phyloP scores from a whole-genome alignment of 129 eudicot species.

The Artemisia argyi region DNA sequence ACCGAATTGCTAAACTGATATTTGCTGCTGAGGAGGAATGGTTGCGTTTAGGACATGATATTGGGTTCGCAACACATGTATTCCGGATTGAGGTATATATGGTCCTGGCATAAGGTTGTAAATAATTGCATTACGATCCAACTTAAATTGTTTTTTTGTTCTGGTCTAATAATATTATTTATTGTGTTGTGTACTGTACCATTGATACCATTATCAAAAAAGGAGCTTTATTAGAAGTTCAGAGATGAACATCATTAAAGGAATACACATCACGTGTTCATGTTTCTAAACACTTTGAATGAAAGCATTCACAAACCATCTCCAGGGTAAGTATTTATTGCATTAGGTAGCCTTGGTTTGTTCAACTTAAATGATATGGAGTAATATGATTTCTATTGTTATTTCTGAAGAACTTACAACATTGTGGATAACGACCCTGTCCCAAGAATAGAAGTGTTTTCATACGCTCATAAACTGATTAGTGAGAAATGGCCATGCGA shows the following conservation, averaged over 20 bases:
- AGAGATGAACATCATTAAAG: conserved; percentile 54
- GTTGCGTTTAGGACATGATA: conserved; percentile 62
- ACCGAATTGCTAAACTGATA: conserved; percentile 50
- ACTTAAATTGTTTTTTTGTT: not conserved
- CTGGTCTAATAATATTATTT: not conserved
- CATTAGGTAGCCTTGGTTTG: not conserved
- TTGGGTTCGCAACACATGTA: conserved; percentile 55
- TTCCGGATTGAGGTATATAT: conserved; percentile 88
- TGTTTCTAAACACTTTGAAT: conserved; percentile 69
- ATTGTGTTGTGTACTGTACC: conserved; percentile 52
- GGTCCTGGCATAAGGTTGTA: conserved; percentile 95
- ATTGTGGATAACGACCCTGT: conserved; percentile 91
- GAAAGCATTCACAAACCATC: conserved; percentile 53
- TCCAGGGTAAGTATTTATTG: conserved; percentile 43
- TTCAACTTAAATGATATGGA: no score
- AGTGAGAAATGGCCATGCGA: conserved; percentile 54
- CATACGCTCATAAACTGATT: conserved; percentile 52
- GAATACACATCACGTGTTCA: conserved; percentile 79
- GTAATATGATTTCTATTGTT: not conserved
- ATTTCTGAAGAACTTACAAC: conserved; percentile 61
- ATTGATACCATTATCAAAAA: conserved; percentile 63
- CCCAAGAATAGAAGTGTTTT: conserved; percentile 69
- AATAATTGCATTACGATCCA: not conserved
- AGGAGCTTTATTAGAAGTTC: conserved; percentile 49
- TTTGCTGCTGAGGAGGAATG: conserved; percentile 80